Evolutionary conservation across 1,284 basidiomycete species (phyloP), one percentile per base, ranked within the genome.

Genomic region (Ustilago esculenta): DNA sequence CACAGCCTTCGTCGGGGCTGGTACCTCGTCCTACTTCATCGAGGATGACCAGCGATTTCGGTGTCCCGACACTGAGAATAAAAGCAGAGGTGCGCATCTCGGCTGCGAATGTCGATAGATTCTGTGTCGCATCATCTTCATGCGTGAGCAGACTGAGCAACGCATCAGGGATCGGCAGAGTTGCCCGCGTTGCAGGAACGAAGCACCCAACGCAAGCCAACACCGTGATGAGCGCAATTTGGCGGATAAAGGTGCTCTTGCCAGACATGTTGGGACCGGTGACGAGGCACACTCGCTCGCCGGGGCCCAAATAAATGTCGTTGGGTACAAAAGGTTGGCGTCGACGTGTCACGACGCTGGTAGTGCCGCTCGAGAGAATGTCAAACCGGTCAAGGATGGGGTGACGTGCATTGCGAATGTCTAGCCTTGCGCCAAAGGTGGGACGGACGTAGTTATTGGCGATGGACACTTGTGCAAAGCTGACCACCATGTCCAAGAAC

Each of bases 11-110:
- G 39, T 85, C 83, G 0, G 92, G 89, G 4, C 92, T 90, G 0
- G 94, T 96, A 3, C 92, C 93, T 30, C 92, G 53, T 3, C 92
- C 90, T 12, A 97, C 86, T 81, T 98, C 95, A 79, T 98, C 95
- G 24, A 98, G 87, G 1, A 98, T 82, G 1, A 98, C 85, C 11
- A 98, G 84, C 0, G 90, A 90, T 3, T 36, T 23, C 7, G 61
- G 57, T 23, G 69, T 53, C 4, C 60, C 90, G n/a, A 92, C 84
- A 2, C 68, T 73, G 20, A 81, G 75, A 89, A 92, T 92, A 65
- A 58, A 54, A 3, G 58, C 58, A 23, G 67, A 37, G 5, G 60
- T 65, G 5, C 68, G 60, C 78, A 77, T 76, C 51, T 75, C 72
- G 17, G 52, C 42, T 10, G 67, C 72, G 51, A 75, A 76, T 0